Evolutionary conservation across 2,329 filamentous ascomycete species (phyloP).

Genomic region (Cordyceps cicadae): DNA sequence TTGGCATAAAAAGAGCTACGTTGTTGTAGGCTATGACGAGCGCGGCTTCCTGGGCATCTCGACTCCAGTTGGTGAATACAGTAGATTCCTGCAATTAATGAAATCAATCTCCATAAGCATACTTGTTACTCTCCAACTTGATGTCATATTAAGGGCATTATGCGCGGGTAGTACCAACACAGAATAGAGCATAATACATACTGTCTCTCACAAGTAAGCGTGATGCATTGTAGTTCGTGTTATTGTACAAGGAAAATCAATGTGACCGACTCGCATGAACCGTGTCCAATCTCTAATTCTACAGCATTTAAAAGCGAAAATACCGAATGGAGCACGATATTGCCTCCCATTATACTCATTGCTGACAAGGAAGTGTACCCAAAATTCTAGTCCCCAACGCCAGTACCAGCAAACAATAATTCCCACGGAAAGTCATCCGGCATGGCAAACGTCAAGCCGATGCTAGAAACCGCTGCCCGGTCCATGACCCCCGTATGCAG

Average conservation of each 20-base stretch:
- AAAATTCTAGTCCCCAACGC: neutral
- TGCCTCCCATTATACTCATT: neutral
- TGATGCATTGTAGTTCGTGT: neutral
- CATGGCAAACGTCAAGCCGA: neutral
- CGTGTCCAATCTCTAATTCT: neutral
- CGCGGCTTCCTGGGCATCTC: no score
- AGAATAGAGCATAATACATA: no score
- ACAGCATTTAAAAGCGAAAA: neutral
- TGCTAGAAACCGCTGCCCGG: neutral
- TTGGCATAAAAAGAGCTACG: no score
- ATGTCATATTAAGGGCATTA: no score
- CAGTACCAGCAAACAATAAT: neutral
- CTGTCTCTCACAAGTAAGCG: neutral
- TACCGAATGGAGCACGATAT: neutral
- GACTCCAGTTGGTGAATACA: no score
- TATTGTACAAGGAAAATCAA: neutral
- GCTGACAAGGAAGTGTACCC: neutral
- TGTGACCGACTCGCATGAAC: neutral
- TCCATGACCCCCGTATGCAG: conserved; percentile 27
- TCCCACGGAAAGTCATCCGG: neutral
- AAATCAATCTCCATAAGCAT: no score
- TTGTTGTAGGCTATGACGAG: no score
- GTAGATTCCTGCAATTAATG: no score
- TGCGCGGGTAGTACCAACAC: no score
- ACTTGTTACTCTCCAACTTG: no score